Evolutionary conservation across 106 monocot genomes (phyloP).

Genomic region (Platanthera guangdongensis): DNA sequence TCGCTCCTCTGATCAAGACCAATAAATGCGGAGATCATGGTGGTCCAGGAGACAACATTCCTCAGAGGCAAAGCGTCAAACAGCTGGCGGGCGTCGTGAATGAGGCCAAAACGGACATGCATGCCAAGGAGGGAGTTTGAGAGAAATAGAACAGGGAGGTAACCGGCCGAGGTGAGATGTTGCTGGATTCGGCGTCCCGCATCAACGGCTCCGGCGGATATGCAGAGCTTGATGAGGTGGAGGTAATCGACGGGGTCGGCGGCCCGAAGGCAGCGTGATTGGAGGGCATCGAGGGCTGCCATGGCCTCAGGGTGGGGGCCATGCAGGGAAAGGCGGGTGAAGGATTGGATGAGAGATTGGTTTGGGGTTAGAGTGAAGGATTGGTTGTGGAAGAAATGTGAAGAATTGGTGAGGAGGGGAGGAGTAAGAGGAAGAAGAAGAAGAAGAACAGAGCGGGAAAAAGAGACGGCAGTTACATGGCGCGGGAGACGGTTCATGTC

Average conservation of each 20-base stretch:
- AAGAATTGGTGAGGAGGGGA: background rate
- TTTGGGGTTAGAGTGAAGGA: conserved; percentile 1
- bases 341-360: conserved; percentile 14
- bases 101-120: conserved; percentile 46
- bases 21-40: conserved; percentile 48
- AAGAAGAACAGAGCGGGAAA: background rate
- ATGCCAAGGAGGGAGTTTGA: conserved; percentile 42
- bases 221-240: conserved; percentile 45
- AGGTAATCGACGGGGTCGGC: conserved; percentile 50
- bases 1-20: conserved; percentile 12
- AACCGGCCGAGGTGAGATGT: conserved; percentile 27
- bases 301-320: conserved; percentile 48
- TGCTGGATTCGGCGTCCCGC: conserved; percentile 39
- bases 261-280: conserved; percentile 18
- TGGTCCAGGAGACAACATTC: conserved; percentile 72
- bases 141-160: conserved; percentile 29
- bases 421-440: background rate
- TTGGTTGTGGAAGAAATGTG: background rate
- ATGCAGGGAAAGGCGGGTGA: conserved; percentile 31
- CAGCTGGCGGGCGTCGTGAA: conserved; percentile 43
- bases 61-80: conserved; percentile 48
- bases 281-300: conserved; percentile 28
- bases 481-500: background rate
- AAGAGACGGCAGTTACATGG: background rate
- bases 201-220: conserved; percentile 14